phyloP scores from a whole-genome alignment of 2,329 filamentous ascomycete species.

The Aspergillus tamarii region DNA sequence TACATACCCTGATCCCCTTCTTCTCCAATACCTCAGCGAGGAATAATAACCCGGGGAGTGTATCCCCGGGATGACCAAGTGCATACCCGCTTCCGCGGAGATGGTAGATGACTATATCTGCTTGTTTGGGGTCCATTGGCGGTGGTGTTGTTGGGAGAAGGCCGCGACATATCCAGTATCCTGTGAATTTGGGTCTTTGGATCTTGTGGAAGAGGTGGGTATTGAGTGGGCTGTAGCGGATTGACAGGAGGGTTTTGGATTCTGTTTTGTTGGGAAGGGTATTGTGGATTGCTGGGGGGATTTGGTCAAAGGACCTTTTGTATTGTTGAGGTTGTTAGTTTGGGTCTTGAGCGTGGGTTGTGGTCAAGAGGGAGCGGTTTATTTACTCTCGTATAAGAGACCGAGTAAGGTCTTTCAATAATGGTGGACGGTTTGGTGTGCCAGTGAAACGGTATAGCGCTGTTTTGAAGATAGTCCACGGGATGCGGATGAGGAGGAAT shows the following conservation, averaged over 20 bases:
- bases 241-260: conserved; percentile 8
- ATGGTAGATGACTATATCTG: conserved; percentile 23
- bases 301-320: neutral
- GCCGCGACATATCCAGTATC: conserved; percentile 22
- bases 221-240: conserved; percentile 16
- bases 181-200: conserved; percentile 7
- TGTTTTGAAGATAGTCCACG: neutral
- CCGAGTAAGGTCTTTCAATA: neutral
- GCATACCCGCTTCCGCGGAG: conserved; percentile 28
- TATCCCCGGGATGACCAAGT: conserved; percentile 19
- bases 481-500: neutral
- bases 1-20: conserved; percentile 64
- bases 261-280: conserved; percentile 10
- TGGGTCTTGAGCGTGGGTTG: neutral
- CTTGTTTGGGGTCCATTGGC: conserved; percentile 12
- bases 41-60: conserved; percentile 22
- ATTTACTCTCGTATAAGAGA: neutral
- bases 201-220: conserved; percentile 16
- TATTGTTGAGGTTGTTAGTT: neutral
- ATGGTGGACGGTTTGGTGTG: neutral
- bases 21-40: conserved; percentile 22
- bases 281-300: conserved; percentile 14
- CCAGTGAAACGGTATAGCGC: neutral
- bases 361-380: too few species aligned
- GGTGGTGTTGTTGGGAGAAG: conserved; percentile 2